Conservation (phyloP, 768 basidiomycete species). For the Boletus edulis region DNA sequence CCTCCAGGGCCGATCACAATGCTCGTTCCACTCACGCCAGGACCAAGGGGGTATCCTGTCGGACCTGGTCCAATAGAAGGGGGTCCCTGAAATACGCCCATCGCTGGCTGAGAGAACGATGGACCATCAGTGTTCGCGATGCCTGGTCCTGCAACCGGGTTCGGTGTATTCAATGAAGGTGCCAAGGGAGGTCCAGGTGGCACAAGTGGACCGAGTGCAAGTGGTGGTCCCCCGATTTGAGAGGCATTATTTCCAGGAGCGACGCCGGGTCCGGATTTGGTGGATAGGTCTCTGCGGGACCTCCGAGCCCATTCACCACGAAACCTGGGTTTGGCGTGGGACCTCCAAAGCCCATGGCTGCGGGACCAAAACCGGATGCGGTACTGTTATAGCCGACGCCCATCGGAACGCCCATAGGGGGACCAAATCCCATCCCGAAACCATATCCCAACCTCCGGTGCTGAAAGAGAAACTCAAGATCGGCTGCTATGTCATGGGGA, state of each 20-base stretch:
- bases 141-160: slow-evolving; percentile 8
- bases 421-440: slow-evolving; percentile 26
- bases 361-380: slow-evolving; percentile 17
- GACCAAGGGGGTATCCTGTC: slow-evolving; percentile 20
- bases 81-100: slow-evolving; percentile 28
- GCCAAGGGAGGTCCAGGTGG: slow-evolving; percentile 1
- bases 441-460: slow-evolving; percentile 32
- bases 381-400: slow-evolving; percentile 16
- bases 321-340: slow-evolving; percentile 15
- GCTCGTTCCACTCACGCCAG: slow-evolving; percentile 18
- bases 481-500: slow-evolving; percentile 45
- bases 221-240: slow-evolving; percentile 10
- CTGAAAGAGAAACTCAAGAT: slow-evolving; percentile 55
- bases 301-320: slow-evolving; percentile 21
- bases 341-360: slow-evolving; percentile 17
- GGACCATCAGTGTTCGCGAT: slow-evolving; percentile 13
- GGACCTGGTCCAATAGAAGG: slow-evolving; percentile 19
- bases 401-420: slow-evolving; percentile 20
- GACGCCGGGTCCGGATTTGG: slow-evolving; percentile 14
- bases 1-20: slow-evolving; percentile 28
- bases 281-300: slow-evolving; percentile 16
- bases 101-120: slow-evolving; percentile 24
- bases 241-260: not conserved
- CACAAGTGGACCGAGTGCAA: not conserved
- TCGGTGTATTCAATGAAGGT: slow-evolving; percentile 12